A percentile compares a stretch with the other conserved stretches of the same genome.
These are phyloP conservation scores for Fusarium annulatum DNA, from an alignment of 2,329 filamentous ascomycete species.

Conservation along the genomic window DNA sequence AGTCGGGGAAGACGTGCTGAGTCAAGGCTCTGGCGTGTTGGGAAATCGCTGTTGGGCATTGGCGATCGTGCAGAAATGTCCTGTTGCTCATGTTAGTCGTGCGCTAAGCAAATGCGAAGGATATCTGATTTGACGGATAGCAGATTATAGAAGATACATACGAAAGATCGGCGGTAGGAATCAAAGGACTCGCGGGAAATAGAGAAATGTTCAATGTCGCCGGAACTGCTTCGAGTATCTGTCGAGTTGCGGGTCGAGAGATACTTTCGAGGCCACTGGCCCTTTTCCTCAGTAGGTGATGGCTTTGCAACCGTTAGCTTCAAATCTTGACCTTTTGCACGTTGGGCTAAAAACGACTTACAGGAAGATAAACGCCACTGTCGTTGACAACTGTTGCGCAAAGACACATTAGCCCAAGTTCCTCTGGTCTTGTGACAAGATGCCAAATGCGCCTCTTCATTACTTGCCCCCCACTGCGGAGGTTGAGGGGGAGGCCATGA, in stretches of 20 bases:
- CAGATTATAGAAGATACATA: conserved; percentile 59
- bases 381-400: conserved; percentile 84
- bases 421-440: conserved; percentile 40
- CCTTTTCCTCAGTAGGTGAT: conserved; percentile 87
- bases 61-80: conserved; percentile 92
- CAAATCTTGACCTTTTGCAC: not conserved
- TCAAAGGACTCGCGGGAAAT: conserved; percentile 98
- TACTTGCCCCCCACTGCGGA: conserved; percentile 9
- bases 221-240: conserved; percentile 70
- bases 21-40: conserved; percentile 83
- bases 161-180: conserved; percentile 94
- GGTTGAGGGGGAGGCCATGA: conserved; percentile 12
- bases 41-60: conserved; percentile 68
- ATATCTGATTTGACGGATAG: not conserved
- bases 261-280: conserved; percentile 75
- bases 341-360: conserved; percentile 56
- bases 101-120: conserved; percentile 1
- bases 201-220: conserved; percentile 91
- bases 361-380: conserved; percentile 92
- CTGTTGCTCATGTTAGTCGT: conserved; percentile 58
- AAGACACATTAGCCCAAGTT: conserved; percentile 43
- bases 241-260: conserved; percentile 64
- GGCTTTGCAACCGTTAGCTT: conserved; percentile 63
- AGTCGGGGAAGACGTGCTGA: conserved; percentile 73
- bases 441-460: conserved; percentile 33